Conservation (phyloP, 208 protist genomes). For the Porcisia deanei region DNA sequence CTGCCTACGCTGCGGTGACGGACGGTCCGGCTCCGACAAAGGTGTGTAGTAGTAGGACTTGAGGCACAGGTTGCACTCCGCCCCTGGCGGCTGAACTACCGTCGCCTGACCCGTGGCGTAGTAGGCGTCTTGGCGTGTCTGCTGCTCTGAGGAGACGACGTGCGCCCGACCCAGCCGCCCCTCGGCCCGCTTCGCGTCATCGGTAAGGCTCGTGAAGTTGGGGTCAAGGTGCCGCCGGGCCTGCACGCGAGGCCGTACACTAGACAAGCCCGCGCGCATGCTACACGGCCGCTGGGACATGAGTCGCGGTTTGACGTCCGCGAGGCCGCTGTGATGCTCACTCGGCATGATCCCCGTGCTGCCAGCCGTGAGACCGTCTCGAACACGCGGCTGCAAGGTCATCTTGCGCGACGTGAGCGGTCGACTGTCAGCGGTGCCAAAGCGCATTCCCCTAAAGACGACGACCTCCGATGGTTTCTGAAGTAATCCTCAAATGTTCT, state of each 20-base stretch:
- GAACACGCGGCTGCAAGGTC: conserved; percentile 9
- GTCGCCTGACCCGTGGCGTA: conserved; percentile 23
- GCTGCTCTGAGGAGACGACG: conserved; percentile 26
- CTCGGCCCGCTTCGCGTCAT: conserved; percentile 65
- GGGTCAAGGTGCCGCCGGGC: conserved; percentile 60
- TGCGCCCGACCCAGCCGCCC: conserved; percentile 58
- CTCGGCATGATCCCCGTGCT: conserved; percentile 36
- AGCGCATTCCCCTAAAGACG: background rate
- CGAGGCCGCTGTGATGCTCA: conserved; percentile 10
- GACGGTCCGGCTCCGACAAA: conserved; percentile 23
- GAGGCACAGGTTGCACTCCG: conserved; percentile 44
- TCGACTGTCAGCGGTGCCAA: conserved; percentile 6
- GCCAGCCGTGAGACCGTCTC: conserved; percentile 26
- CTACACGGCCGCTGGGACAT: conserved; percentile 17
- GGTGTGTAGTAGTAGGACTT: conserved; percentile 59
- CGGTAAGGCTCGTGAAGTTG: conserved; percentile 56
- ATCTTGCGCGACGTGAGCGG: conserved; percentile 18
- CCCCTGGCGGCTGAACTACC: conserved; percentile 28
- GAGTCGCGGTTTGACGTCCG: background rate
- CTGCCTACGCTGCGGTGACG: conserved; percentile 10
- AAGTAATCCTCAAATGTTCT: background rate
- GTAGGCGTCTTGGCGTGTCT: conserved; percentile 33
- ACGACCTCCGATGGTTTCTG: background rate
- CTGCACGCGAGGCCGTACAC: conserved; percentile 3
- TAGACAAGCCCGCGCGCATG: conserved; percentile 3